These are phyloP conservation scores for Trichoderma guizhouense DNA, from an alignment of 2,329 filamentous ascomycete genomes.

Conservation along the genomic window DNA sequence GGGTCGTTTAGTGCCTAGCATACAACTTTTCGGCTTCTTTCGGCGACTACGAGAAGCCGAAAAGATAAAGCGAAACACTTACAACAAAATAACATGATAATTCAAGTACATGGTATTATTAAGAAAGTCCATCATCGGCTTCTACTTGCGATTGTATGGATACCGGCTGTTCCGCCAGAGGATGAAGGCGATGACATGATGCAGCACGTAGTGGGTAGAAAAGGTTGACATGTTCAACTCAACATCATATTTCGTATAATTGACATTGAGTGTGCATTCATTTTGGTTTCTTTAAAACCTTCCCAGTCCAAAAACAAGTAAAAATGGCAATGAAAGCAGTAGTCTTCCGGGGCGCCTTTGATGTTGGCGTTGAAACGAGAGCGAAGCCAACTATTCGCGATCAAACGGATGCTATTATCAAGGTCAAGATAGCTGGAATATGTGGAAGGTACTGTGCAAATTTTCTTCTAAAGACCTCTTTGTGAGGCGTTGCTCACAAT, in stretches of 20 bases:
- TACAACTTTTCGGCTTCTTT: background rate
- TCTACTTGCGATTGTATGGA: background rate
- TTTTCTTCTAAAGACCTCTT: background rate
- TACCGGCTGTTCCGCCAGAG: background rate
- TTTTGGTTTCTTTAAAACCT: background rate
- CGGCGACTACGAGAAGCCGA: slow-evolving; percentile 1
- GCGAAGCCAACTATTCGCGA: background rate
- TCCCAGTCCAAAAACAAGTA: background rate
- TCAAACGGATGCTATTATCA: background rate
- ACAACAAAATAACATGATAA: background rate
- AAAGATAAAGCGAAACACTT: background rate
- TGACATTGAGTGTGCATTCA: background rate
- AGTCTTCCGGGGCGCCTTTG: background rate
- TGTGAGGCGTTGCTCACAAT: background rate
- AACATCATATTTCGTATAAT: background rate
- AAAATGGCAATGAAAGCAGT: slow-evolving; percentile 8
- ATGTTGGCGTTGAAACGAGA: background rate
- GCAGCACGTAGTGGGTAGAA: background rate
- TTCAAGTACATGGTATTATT: background rate
- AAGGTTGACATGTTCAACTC: background rate
- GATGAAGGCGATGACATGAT: background rate
- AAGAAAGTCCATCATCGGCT: background rate
- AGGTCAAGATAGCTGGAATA: background rate
- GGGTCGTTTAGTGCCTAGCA: background rate
- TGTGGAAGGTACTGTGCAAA: background rate